Percentiles rank a stretch among this genome's conserved stretches.
Conservation (phyloP, 768 basidiomycete species). For the Tremella fuciformis region DNA sequence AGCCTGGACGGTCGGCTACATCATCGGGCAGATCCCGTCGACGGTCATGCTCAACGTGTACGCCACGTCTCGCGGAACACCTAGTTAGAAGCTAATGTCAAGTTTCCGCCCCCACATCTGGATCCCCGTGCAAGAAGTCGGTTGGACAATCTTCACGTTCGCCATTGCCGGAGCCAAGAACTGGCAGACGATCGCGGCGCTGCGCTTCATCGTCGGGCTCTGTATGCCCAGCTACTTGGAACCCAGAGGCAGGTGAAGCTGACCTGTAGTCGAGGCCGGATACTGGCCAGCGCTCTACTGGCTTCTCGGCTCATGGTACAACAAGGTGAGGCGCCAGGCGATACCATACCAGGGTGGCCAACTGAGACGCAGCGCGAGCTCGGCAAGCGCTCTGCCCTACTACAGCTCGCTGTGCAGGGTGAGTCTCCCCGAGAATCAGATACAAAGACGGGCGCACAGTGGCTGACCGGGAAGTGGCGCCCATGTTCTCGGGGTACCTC, state of each 20-base stretch:
- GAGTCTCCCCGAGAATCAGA: neutral
- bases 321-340: no score
- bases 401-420: conserved; percentile 28
- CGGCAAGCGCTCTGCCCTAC: conserved; percentile 42
- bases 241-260: no score
- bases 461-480: conserved; percentile 13
- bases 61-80: no score
- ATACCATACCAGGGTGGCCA: neutral
- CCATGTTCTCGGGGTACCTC: conserved; percentile 37
- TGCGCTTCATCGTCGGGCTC: conserved; percentile 44
- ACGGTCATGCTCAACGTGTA: conserved; percentile 31
- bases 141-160: conserved; percentile 42
- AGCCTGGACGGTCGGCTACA: conserved; percentile 38
- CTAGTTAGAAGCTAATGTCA: neutral
- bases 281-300: conserved; percentile 48
- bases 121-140: conserved; percentile 26
- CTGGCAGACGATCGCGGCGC: conserved; percentile 29
- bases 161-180: conserved; percentile 35
- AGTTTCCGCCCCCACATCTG: neutral
- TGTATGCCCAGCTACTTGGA: conserved; percentile 21
- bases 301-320: conserved; percentile 44
- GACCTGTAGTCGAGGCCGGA: conserved; percentile 16
- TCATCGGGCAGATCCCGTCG: conserved; percentile 39
- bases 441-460: no score
- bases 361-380: conserved; percentile 32